phyloP scores from a whole-genome alignment of 768 basidiomycete species.

The Kwoniella heveanensis region DNA sequence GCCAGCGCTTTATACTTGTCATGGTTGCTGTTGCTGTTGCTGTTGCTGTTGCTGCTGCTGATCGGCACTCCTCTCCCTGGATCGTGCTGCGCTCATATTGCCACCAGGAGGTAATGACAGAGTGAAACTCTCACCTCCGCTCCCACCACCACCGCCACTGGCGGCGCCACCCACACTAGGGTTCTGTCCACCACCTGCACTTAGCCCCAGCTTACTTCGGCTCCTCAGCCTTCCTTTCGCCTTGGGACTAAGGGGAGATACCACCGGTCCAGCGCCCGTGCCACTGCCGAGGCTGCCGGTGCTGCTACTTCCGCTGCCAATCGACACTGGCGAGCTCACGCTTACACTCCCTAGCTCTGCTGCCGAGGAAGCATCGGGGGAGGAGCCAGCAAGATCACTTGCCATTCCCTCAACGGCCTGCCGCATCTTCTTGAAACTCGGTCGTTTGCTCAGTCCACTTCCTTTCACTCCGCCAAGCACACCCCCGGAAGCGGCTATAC shows the following conservation, averaged over 20 bases:
- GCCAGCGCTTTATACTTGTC: too few relatives aligned
- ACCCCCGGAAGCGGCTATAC: not conserved
- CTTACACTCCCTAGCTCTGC: not conserved
- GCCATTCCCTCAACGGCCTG: conserved; percentile 16
- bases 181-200: too few relatives aligned
- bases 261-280: not conserved
- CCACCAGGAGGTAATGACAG: not conserved
- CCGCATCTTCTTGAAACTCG: conserved; percentile 51
- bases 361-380: too few relatives aligned
- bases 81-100: not conserved
- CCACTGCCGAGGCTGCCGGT: not conserved
- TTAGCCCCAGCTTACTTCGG: conserved; percentile 9
- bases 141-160: not conserved
- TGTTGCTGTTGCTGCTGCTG: not conserved
- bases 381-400: too few relatives aligned
- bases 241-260: conserved; percentile 12
- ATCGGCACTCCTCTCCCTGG: not conserved
- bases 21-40: too few relatives aligned
- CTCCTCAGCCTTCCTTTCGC: conserved; percentile 10
- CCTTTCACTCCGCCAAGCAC: conserved; percentile 7
- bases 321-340: not conserved
- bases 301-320: not conserved
- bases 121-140: not conserved
- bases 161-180: too few relatives aligned
- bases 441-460: conserved; percentile 39